These are phyloP conservation scores for Phytophthora sojae DNA, from an alignment of 352 stramenopile species.

Conservation along the genomic window DNA sequence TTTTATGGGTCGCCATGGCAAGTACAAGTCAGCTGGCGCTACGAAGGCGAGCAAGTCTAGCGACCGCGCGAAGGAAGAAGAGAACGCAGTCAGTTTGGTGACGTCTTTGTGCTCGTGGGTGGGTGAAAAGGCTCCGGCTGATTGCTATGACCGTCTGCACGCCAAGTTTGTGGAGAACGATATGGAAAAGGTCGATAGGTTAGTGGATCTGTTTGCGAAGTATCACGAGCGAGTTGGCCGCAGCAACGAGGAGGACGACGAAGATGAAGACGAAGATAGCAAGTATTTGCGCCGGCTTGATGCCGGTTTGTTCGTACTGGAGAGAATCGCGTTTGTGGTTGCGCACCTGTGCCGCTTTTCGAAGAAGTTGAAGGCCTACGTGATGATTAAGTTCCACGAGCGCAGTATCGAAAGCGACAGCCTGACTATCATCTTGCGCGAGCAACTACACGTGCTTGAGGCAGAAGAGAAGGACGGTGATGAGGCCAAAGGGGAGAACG, in stretches of 20 bases:
- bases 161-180: conserved; percentile 87
- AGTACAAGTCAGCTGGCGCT: conserved; percentile 47
- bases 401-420: conserved; percentile 63
- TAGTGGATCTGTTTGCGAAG: conserved; percentile 81
- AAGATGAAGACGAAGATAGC: conserved; percentile 61
- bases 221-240: conserved; percentile 67
- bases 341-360: conserved; percentile 74
- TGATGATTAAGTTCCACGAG: conserved; percentile 83
- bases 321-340: conserved; percentile 70
- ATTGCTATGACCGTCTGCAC: conserved; percentile 73
- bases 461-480: conserved; percentile 25
- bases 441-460: conserved; percentile 67
- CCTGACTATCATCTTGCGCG: conserved; percentile 52
- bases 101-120: conserved; percentile 71
- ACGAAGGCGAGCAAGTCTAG: conserved; percentile 38
- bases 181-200: conserved; percentile 83
- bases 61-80: conserved; percentile 58
- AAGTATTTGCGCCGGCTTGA: conserved; percentile 73
- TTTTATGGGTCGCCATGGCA: conserved; percentile 67
- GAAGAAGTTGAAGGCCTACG: conserved; percentile 68
- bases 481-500: conserved; percentile 6
- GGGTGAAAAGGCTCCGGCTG: conserved; percentile 48
- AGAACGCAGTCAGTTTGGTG: conserved; percentile 74
- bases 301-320: conserved; percentile 79
- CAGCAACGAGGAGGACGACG: conserved; percentile 37